phyloP scores from a whole-genome alignment of 805 yeast genomes.

The Cyberlindnera euphorbiiphila region DNA sequence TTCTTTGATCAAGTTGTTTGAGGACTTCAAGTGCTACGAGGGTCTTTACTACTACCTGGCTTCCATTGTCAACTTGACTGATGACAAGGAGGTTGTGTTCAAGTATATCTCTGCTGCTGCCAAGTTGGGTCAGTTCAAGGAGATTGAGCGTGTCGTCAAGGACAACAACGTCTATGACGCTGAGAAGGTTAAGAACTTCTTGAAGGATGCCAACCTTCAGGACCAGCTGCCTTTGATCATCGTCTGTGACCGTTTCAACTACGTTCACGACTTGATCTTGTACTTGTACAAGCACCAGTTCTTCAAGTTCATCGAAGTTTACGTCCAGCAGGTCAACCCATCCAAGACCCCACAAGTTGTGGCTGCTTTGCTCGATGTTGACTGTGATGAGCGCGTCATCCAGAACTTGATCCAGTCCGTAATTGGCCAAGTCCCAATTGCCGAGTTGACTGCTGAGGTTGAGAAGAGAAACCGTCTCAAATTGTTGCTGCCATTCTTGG shows the following conservation, averaged over 20 bases:
- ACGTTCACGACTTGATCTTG: slow-evolving; percentile 88
- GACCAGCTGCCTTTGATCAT: slow-evolving; percentile 96
- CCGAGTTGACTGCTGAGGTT: slow-evolving; percentile 85
- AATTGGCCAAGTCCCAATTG: slow-evolving; percentile 90
- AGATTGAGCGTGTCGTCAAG: slow-evolving; percentile 92
- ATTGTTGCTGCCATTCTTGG: slow-evolving; percentile 87
- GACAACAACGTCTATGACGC: slow-evolving; percentile 94
- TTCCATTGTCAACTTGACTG: slow-evolving; percentile 88
- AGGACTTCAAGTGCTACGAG: slow-evolving; percentile 86
- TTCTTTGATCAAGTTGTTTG: slow-evolving; percentile 83
- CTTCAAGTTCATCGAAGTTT: slow-evolving; percentile 95
- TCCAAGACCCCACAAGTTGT: slow-evolving; percentile 93
- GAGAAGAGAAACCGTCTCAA: slow-evolving; percentile 95
- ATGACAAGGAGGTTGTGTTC: slow-evolving; percentile 92
- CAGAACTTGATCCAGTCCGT: slow-evolving; percentile 78
- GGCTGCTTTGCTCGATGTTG: slow-evolving; percentile 95
- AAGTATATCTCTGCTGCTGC: slow-evolving; percentile 96
- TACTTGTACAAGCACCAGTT: slow-evolving; percentile 93
- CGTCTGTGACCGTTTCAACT: slow-evolving; percentile 90
- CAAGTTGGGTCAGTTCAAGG: slow-evolving; percentile 81
- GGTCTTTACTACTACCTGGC: slow-evolving; percentile 94
- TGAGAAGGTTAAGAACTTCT: slow-evolving; percentile 94
- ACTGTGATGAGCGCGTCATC: slow-evolving; percentile 89
- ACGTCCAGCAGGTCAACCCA: slow-evolving; percentile 97
- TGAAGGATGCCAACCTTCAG: slow-evolving; percentile 89